These are phyloP conservation scores for Pulveroboletus frians DNA, from an alignment of 768 basidiomycete genomes.

Conservation along the genomic window DNA sequence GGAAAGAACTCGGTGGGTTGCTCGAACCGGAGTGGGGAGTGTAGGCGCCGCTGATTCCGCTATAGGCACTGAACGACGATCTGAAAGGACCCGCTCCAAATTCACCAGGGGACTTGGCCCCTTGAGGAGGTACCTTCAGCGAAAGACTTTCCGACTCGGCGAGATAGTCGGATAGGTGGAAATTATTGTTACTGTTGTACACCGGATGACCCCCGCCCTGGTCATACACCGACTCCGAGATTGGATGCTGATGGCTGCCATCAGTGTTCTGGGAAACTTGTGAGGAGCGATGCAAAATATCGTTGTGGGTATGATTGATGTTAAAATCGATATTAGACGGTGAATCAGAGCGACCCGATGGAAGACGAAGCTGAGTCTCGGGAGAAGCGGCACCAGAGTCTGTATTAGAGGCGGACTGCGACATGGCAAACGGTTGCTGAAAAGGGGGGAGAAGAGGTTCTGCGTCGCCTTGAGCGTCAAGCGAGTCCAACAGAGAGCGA, in stretches of 20 bases:
- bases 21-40: conserved; percentile 22
- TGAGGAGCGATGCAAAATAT: conserved; percentile 25
- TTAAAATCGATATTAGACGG: conserved; percentile 37
- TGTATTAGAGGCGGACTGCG: conserved; percentile 46
- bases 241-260: conserved; percentile 32
- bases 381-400: conserved; percentile 49
- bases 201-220: conserved; percentile 33
- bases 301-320: conserved; percentile 34
- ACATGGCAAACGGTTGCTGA: conserved; percentile 40
- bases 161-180: conserved; percentile 32
- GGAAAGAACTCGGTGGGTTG: conserved; percentile 31
- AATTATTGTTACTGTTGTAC: conserved; percentile 38
- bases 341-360: conserved; percentile 49
- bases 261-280: conserved; percentile 24
- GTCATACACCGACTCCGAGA: conserved; percentile 27
- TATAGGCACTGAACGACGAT: conserved; percentile 34
- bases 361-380: conserved; percentile 48
- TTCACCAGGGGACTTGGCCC: conserved; percentile 29
- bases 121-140: conserved; percentile 29
- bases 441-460: conserved; percentile 45
- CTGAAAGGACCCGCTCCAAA: conserved; percentile 34
- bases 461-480: conserved; percentile 80
- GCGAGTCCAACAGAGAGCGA: conserved; percentile 74
- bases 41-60: conserved; percentile 24
- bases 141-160: conserved; percentile 31